Percentiles rank a stretch among this genome's conserved stretches.
Evolutionary conservation across 2,329 filamentous ascomycete genomes (phyloP).

Genomic region (Clarireedia monteithiana): DNA sequence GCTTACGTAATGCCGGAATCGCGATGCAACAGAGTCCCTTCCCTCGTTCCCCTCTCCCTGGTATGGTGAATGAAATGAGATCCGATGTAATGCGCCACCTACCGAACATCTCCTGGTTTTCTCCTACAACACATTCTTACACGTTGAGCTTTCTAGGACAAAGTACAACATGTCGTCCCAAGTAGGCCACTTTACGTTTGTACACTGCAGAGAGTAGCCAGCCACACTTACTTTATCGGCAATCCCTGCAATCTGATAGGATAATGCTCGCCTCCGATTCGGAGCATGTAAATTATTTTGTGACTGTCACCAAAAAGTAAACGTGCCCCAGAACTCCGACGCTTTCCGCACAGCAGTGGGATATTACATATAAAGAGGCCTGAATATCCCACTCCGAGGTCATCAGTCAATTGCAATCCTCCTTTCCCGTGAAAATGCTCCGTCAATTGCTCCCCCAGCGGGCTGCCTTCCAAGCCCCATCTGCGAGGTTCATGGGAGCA

Average conservation of each 20-base stretch:
- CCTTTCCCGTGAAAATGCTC: constrained; percentile 34
- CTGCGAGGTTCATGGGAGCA: constrained; percentile 29
- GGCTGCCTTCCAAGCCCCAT: constrained; percentile 29
- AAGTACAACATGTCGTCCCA: neutral
- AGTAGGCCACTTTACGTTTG: neutral
- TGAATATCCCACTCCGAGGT: neutral
- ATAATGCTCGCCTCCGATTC: neutral
- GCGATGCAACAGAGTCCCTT: no score
- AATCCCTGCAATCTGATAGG: neutral
- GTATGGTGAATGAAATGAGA: no score
- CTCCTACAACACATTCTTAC: no score
- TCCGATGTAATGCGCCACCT: no score
- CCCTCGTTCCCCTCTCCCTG: no score
- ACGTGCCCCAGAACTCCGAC: neutral
- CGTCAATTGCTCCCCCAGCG: constrained; percentile 38
- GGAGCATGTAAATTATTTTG: neutral
- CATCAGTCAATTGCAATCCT: neutral
- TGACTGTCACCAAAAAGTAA: neutral
- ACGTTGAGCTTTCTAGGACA: no score
- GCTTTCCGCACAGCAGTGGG: neutral
- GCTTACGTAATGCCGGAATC: no score
- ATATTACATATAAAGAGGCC: neutral
- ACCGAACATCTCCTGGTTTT: no score
- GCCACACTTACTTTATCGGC: neutral
- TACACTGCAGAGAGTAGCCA: neutral